phyloP scores from a whole-genome alignment of 805 yeast genomes.

The Wickerhamomyces bovis region DNA sequence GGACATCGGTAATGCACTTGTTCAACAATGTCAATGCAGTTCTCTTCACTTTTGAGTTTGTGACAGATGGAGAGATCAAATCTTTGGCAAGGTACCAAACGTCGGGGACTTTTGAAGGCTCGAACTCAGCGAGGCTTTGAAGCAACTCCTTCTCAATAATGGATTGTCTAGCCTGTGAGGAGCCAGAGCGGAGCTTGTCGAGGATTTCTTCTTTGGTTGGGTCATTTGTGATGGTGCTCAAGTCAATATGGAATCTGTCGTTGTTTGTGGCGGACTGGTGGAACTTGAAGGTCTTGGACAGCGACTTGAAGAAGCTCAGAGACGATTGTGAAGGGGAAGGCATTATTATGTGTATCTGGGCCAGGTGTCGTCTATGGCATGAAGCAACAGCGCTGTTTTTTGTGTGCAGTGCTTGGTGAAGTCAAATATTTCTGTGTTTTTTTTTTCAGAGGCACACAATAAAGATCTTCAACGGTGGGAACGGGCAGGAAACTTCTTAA shows the following conservation, averaged over 20 bases:
- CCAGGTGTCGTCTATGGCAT: not conserved
- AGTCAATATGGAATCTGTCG: slow-evolving; percentile 29
- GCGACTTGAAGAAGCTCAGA: slow-evolving; percentile 21
- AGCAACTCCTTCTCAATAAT: slow-evolving; percentile 45
- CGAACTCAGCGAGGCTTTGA: slow-evolving; percentile 42
- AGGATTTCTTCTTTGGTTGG: slow-evolving; percentile 33
- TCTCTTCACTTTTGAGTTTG: slow-evolving; percentile 28
- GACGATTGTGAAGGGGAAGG: slow-evolving; percentile 7
- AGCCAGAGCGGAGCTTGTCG: slow-evolving; percentile 32
- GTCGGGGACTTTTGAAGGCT: slow-evolving; percentile 59
- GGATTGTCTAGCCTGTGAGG: slow-evolving; percentile 34
- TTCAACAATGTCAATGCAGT: slow-evolving; percentile 48
- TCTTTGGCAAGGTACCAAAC: slow-evolving; percentile 68
- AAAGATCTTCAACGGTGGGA: not conserved
- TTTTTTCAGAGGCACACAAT: not conserved
- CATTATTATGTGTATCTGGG: not conserved
- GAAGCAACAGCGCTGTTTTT: not conserved
- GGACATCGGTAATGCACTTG: slow-evolving; percentile 46
- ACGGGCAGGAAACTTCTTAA: not conserved
- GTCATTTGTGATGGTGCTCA: slow-evolving; percentile 41
- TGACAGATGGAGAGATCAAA: slow-evolving; percentile 35
- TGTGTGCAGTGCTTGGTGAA: not conserved
- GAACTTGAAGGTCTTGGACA: slow-evolving; percentile 20
- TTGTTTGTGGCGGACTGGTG: slow-evolving; percentile 12
- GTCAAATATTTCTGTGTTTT: not conserved